Base-by-base conservation (phyloP, 495 filamentous ascomycete genomes). In the Penicillium ochrochloron region DNA sequence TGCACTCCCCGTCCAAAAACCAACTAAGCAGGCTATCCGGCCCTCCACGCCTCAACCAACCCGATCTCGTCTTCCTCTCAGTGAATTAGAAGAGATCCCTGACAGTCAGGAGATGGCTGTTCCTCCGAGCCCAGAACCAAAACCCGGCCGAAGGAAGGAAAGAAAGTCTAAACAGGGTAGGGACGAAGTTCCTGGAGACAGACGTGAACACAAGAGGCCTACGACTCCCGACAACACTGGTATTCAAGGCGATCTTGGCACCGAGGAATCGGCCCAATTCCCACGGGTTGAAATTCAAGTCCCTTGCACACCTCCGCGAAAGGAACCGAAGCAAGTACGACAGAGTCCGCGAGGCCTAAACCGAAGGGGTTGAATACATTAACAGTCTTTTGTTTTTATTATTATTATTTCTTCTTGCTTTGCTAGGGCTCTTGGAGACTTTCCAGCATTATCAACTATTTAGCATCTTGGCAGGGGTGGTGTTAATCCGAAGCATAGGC, bases 41-140 rank as follows among this genome's bases (percentile, higher is more conserved):
- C 44, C 44, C 5, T 23, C 44, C 12, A 23, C 44, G 15, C 44
- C 21, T 14, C 19, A 48, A 48, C 44, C 44, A 4, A 2, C 44
- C 10, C 44, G 12, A 56, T 14, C 11, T 25, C 53, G 34, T 56
- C n/a, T n/a, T 56, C 31, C 56, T 12, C 35, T 33, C 25, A 14
- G 17, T 44, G 56, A 41, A 5, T 8, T 14, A 10, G 73, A 75
- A 41, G 69, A 74, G 27, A 70, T 78, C n/a, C 78, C 76, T 2
- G 73, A 76, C 37, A 80, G 75, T 27, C 76, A 78, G 64, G 71
- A 76, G 29, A 65, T 33, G 5, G 46, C 37, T 31, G 33, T 3
- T 15, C 23, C 56, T 17, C 6, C 56, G 1, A 15, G 6, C 14
- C 21, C 58, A 41, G n/a, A 27, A 37, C 35, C 63, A 21, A 50